Percentiles rank a stretch among this genome's conserved stretches.
phyloP scores from a whole-genome alignment of 805 yeast genomes.

The Schizosaccharomyces japonicus region DNA sequence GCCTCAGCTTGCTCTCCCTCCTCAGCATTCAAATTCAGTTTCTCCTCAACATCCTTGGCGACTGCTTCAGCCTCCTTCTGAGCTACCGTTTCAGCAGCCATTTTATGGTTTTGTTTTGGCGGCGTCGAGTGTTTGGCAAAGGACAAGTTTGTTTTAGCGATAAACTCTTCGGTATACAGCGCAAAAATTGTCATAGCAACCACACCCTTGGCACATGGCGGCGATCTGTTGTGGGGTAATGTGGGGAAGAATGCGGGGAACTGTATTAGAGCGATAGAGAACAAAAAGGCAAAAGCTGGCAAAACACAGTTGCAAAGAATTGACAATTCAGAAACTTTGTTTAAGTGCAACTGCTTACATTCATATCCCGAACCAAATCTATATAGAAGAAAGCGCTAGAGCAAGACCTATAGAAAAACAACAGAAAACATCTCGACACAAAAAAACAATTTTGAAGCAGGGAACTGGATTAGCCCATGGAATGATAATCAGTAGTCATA shows the following conservation, averaged over 20 bases:
- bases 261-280: not conserved
- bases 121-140: not conserved
- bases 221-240: not conserved
- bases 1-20: not conserved
- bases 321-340: not conserved
- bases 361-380: no score
- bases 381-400: no score
- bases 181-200: not conserved
- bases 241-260: not conserved
- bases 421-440: not conserved
- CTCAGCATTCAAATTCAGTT: not conserved
- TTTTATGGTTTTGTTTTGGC: not conserved
- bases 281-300: not conserved
- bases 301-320: not conserved
- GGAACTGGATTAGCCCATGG: not conserved
- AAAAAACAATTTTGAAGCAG: not conserved
- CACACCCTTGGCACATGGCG: not conserved
- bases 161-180: no score
- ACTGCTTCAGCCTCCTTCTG: not conserved
- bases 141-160: no score
- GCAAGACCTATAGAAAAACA: no score
- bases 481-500: not conserved
- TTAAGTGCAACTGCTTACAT: not conserved
- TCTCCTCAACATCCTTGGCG: slow-evolving; percentile 1
- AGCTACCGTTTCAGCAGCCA: not conserved